Conservation (phyloP, 2,329 filamentous ascomycete species). For the Aspergillus sp. region DNA sequence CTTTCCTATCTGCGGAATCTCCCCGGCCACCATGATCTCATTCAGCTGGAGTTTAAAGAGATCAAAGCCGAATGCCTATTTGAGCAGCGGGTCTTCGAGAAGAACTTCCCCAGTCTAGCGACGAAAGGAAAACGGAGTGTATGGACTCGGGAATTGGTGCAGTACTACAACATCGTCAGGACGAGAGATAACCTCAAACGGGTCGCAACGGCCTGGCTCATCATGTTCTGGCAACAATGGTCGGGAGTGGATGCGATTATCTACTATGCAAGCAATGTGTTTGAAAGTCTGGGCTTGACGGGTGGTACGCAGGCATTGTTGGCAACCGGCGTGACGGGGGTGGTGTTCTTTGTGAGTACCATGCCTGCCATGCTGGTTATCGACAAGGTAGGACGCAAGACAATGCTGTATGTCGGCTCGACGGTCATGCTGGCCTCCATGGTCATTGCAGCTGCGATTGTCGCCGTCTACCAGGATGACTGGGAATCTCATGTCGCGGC, state of each 20-base stretch:
- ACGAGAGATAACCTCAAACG: slow-evolving; percentile 49
- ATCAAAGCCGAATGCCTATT: slow-evolving; percentile 46
- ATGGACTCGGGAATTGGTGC: slow-evolving; percentile 36
- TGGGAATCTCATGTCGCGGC: slow-evolving; percentile 21
- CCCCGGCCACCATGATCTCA: slow-evolving; percentile 25
- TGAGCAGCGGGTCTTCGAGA: slow-evolving; percentile 39
- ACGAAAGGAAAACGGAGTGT: slow-evolving; percentile 14
- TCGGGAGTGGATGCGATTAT: slow-evolving; percentile 26
- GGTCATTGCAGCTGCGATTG: slow-evolving; percentile 23
- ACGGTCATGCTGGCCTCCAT: slow-evolving; percentile 19
- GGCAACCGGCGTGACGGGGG: slow-evolving; percentile 30
- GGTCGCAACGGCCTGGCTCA: slow-evolving; percentile 38
- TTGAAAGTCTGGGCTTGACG: slow-evolving; percentile 30
- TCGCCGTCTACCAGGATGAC: slow-evolving; percentile 22
- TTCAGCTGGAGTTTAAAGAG: slow-evolving; percentile 43
- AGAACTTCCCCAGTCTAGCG: slow-evolving; percentile 35
- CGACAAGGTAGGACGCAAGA: slow-evolving; percentile 24
- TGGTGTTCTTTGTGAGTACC: slow-evolving; percentile 27
- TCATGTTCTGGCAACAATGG: slow-evolving; percentile 48
- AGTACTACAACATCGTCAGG: slow-evolving; percentile 49
- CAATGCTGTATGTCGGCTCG: slow-evolving; percentile 21
- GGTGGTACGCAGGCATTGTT: slow-evolving; percentile 27
- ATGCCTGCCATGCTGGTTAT: slow-evolving; percentile 26
- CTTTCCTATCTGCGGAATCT: slow-evolving; percentile 19
- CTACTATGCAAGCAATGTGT: slow-evolving; percentile 38